phyloP scores from a whole-genome alignment of 2,329 filamentous ascomycete species.

The Ophiostoma sp. region DNA sequence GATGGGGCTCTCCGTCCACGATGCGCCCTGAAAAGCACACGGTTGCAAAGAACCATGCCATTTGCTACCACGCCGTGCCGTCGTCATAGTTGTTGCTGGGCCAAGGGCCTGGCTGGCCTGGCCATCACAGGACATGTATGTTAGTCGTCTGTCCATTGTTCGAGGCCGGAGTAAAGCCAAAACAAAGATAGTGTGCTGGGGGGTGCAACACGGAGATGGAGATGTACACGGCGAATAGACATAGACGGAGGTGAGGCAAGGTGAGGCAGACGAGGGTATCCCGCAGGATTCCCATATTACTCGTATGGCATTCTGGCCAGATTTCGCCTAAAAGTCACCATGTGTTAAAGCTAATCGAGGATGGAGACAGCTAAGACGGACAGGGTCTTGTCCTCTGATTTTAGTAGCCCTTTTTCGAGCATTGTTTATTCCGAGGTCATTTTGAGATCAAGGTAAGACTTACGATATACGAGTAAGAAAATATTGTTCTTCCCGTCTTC shows the following conservation, averaged over 20 bases:
- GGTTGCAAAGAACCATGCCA: slow-evolving; percentile 6
- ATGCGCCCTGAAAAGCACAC: background rate
- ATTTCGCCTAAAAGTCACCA: background rate
- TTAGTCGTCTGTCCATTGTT: slow-evolving; percentile 4
- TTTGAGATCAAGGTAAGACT: no score
- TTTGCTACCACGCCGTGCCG: background rate
- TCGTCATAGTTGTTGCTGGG: slow-evolving; percentile 6
- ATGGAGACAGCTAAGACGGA: background rate
- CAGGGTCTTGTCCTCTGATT: background rate
- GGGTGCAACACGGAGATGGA: no score
- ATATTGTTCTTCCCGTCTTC: no score
- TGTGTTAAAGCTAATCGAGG: background rate
- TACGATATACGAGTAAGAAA: no score
- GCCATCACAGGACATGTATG: background rate
- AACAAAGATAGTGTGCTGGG: background rate
- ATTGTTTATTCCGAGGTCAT: background rate
- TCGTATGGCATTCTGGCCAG: slow-evolving; percentile 7
- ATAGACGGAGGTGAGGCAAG: no score
- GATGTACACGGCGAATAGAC: no score
- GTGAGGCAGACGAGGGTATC: no score
- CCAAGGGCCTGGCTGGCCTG: background rate
- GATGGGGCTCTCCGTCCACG: slow-evolving; percentile 5
- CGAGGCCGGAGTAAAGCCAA: background rate
- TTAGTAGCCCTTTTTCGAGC: no score
- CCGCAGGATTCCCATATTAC: background rate